Evolutionary conservation across 2,329 filamentous ascomycete genomes (phyloP), one percentile per base, ranked within the genome.

Genomic region (Scedosporium aurantiacum): DNA sequence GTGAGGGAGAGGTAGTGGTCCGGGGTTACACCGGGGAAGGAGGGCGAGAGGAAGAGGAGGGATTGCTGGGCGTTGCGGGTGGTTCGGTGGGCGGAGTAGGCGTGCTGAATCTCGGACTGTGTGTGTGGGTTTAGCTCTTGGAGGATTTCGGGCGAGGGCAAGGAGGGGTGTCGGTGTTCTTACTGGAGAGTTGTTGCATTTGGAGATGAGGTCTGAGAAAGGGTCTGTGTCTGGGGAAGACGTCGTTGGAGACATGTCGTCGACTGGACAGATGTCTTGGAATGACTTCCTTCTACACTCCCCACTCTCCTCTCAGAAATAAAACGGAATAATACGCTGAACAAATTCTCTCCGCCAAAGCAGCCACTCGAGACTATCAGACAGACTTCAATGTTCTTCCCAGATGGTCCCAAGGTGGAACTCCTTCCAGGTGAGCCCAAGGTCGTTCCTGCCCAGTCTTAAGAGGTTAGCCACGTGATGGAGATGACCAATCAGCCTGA

Each of bases 31-130:
- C 88, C 88, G 1, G 78, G 70, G 66, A 93, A 96, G 37, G 83
- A 79, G 0, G 79, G 64, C 1, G 85, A 79, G 3, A 95, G 79
- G 63, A 97, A 86, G 67, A 88, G 90, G 10, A 79, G 80, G 65
- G 81, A 86, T 71, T 95, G 91, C 67, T 92, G 86, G 2, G 75
- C 78, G 70, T 95, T 96, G 62, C 93, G 85, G 55, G 82, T 86
- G 5, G 76, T 81, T 58, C 93, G 86, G 70, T 97, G 93, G 1
- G 78, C 79, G 10, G 82, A 78, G 72, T 97, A 97, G 50, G 85
- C 80, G 5, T 76, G 72, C 74, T 92, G 89, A 10, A 96, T 86
- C 68, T 86, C 75, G 23, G 74, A 72, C 87, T 64, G 62, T 55
- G 60, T 40, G 47, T 64, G 59, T 18, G 21, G 16, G 27, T 7